These are phyloP conservation scores for Zygoascus biomembranicola DNA, from an alignment of 805 yeast species.

Conservation along the genomic window DNA sequence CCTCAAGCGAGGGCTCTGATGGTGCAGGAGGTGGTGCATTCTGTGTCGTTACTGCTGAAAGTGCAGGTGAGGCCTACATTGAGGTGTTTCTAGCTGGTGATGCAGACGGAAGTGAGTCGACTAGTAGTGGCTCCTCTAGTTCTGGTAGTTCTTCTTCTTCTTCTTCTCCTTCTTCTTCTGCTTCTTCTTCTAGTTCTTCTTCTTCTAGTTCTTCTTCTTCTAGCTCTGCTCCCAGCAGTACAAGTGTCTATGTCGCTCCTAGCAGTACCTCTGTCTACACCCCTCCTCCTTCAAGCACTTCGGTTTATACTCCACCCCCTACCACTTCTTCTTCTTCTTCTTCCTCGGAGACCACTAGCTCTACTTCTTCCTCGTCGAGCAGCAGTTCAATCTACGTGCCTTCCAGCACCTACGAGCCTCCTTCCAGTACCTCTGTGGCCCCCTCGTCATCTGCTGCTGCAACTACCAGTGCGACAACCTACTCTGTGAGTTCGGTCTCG, in stretches of 20 bases:
- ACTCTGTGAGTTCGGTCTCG: constrained; percentile 2
- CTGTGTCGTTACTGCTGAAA: constrained; percentile 74
- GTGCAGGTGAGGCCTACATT: constrained; percentile 55
- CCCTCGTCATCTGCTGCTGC: background rate
- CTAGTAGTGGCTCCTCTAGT: background rate
- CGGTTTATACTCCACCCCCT: background rate
- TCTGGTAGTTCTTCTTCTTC: background rate
- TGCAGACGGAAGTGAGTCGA: background rate
- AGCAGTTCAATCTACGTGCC: constrained; percentile 3
- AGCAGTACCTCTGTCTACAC: background rate
- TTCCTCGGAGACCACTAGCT: constrained; percentile 1
- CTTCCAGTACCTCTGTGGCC: background rate
- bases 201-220: background rate
- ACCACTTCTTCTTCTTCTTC: too few species aligned
- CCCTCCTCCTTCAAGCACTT: background rate
- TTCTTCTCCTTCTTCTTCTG: background rate
- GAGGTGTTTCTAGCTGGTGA: constrained; percentile 49
- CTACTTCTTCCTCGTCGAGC: constrained; percentile 7
- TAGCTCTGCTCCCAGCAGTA: background rate
- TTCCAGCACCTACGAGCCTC: constrained; percentile 4
- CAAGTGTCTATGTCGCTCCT: background rate
- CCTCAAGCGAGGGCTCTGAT: constrained; percentile 33
- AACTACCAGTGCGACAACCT: constrained; percentile 4
- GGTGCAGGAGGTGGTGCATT: constrained; percentile 66
- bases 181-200: constrained; percentile 1